Conservation (phyloP, 306 rosid species). For the Prosopis cineraria region DNA sequence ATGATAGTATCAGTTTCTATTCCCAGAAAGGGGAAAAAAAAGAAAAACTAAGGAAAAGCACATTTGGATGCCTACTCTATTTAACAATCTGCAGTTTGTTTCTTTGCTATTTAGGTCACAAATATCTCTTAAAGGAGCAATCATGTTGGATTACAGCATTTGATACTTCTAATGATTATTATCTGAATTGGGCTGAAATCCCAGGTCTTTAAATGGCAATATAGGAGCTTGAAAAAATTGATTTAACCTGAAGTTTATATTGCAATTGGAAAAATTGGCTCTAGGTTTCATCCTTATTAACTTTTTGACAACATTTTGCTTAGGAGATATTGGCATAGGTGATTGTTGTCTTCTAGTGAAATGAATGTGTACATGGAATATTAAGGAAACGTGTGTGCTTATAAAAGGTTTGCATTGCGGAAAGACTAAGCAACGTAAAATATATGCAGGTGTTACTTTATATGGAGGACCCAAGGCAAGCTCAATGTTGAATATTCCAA, state of each 20-base stretch:
- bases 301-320: not conserved
- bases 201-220: not conserved
- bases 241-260: constrained; percentile 1
- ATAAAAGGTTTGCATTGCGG: constrained; percentile 23
- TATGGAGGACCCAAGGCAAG: constrained; percentile 92
- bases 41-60: no score
- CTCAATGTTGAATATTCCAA: constrained; percentile 64
- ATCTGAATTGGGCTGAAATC: not conserved
- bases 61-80: not conserved
- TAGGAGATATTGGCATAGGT: not conserved
- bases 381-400: not conserved
- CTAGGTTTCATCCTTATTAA: constrained; percentile 7
- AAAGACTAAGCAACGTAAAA: constrained; percentile 2
- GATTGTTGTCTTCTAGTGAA: constrained; percentile 3
- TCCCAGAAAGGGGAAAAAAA: no score
- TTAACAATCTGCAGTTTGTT: not conserved
- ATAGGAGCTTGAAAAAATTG: not conserved
- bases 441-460: constrained; percentile 69
- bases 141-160: not conserved
- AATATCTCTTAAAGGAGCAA: constrained; percentile 9
- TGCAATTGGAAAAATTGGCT: constrained; percentile 4
- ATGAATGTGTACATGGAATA: not conserved
- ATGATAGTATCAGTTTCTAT: no score
- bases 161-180: not conserved
- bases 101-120: not conserved